These are phyloP conservation scores for Vicia villosa DNA, from an alignment of 306 rosid species.

Conservation along the genomic window DNA sequence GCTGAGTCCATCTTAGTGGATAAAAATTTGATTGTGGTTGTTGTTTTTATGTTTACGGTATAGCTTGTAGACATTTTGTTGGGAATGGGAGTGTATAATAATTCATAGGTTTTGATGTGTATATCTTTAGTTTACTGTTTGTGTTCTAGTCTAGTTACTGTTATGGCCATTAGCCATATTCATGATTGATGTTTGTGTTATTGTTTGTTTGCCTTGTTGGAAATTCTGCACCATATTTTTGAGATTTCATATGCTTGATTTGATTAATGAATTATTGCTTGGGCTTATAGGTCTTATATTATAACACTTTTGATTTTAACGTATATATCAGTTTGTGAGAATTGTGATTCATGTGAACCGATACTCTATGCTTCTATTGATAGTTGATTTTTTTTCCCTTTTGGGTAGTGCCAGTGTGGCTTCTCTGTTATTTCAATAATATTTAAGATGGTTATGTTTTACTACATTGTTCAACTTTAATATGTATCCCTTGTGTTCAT, in stretches of 20 bases:
- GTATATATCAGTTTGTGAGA: constrained; percentile 7
- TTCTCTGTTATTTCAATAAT: constrained; percentile 15
- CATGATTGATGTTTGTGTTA: not conserved
- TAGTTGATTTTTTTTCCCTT: not conserved
- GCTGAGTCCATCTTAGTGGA: not conserved
- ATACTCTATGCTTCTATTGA: not conserved
- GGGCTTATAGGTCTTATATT: not conserved
- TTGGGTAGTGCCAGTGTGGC: not conserved
- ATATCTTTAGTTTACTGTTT: not conserved
- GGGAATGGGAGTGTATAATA: constrained; percentile 14
- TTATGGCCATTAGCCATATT: constrained; percentile 1
- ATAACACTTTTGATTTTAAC: not conserved
- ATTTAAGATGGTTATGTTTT: constrained; percentile 20
- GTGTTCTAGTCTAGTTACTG: not conserved
- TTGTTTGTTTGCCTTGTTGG: not conserved
- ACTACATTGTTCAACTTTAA: constrained; percentile 26
- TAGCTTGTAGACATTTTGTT: constrained; percentile 2
- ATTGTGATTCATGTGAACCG: constrained; percentile 10
- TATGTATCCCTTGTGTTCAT: constrained; percentile 25
- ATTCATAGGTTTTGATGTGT: not conserved
- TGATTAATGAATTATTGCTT: constrained; percentile 9
- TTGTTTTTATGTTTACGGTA: not conserved
- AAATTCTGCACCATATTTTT: not conserved
- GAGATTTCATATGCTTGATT: not conserved
- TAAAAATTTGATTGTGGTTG: not conserved